Conservation (phyloP, 768 basidiomycete species). For the Trametes coccinea region DNA sequence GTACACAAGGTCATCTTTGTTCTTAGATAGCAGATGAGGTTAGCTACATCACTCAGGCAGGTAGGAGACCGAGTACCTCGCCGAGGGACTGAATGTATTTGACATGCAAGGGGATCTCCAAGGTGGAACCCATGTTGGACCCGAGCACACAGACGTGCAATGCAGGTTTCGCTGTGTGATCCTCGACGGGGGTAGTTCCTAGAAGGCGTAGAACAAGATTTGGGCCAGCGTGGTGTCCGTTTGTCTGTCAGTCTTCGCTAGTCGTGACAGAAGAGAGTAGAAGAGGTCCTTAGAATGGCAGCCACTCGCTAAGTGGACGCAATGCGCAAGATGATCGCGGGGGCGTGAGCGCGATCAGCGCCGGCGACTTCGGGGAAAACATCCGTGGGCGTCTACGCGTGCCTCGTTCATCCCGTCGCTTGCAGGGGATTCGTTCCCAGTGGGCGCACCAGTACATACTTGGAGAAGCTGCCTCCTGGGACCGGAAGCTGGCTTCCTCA, state of each 20-base stretch:
- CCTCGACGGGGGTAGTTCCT: too few relatives aligned
- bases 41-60: neutral
- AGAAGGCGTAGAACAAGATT: too few relatives aligned
- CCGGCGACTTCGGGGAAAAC: neutral
- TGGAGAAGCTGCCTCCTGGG: neutral
- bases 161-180: neutral
- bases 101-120: conserved; percentile 39
- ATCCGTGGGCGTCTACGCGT: neutral
- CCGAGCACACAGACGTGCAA: neutral
- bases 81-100: conserved; percentile 55
- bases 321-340: too few relatives aligned
- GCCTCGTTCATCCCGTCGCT: neutral
- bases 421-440: neutral
- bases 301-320: too few relatives aligned
- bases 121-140: conserved; percentile 1
- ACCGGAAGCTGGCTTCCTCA: neutral
- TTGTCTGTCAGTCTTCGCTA: too few relatives aligned
- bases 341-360: neutral
- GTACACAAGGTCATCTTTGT: conserved; percentile 81
- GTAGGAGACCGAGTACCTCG: conserved; percentile 33
- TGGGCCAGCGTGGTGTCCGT: too few relatives aligned
- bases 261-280: too few relatives aligned
- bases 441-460: conserved; percentile 2
- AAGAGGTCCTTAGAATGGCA: too few relatives aligned
- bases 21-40: conserved; percentile 41